Evolutionary conservation across 306 rosid species (phyloP), one percentile per base, ranked within the genome.

Genomic region (Quercus variabilis): DNA sequence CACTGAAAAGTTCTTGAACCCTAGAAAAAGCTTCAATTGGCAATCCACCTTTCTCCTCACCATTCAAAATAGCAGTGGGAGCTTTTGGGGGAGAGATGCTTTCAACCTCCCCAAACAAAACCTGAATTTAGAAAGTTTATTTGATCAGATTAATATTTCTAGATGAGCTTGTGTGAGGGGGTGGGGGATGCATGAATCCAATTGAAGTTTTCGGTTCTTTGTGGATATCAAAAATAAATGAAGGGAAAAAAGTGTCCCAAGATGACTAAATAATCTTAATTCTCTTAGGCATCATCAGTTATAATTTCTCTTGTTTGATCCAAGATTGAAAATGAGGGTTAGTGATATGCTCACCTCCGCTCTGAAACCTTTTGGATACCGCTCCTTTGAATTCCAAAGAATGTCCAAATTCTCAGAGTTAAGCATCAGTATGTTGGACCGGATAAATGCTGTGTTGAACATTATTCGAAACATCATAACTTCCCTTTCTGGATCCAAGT

Each of bases 21-120:
- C 91, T 91, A 74, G 99, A 92, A 89, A 95, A 95, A 55, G 99
- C 97, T 87, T 95, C 99, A 74, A 92, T 86, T 25, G 99, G 99
- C 82, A 95, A 83, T 73, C 99, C 99, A 81, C 99, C 97, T 83
- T 86, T 95, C 89, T 92, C 95, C 82, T 95, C 99, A 4, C 97
- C 97, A 86, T 92, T 90, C 84, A 95, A 88, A 63, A 92, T 91
- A 49, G 91, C 75, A 41, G 89, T 89, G 0, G 95, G 95, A 78
- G 91, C 94, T 83, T 86, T 91, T 23, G 87, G 91, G 63, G 97
- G 94, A 87, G 94, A 90, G 60, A 89, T 83, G 83, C 77, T 92
- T 70, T 92, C 99, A 75, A 92, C 91, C 81, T 95, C 99, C 78
- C 97, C 99, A 91, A 92, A 95, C 85, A 95, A 85, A 75, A 95